These are phyloP conservation scores for Suhomyces bokatorum DNA, from an alignment of 1,139 yeast genomes.

Conservation along the genomic window DNA sequence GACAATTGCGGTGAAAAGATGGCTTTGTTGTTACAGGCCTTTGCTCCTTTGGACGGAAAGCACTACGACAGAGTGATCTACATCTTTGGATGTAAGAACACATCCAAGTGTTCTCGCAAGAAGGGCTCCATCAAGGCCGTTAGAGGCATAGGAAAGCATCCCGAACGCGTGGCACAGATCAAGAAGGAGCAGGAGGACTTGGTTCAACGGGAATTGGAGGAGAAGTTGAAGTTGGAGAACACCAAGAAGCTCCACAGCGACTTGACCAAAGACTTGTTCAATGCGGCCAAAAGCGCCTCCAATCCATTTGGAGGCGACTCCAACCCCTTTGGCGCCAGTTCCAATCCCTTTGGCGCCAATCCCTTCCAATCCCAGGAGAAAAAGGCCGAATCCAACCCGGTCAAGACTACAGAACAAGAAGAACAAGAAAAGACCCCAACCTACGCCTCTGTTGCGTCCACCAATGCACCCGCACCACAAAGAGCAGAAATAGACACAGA, in stretches of 20 bases:
- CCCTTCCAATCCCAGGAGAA: constrained; percentile 4
- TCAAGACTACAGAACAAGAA: constrained; percentile 2
- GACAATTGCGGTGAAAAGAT: constrained; percentile 59
- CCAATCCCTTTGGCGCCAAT: constrained; percentile 35
- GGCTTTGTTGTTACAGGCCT: constrained; percentile 76
- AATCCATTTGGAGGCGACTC: constrained; percentile 25
- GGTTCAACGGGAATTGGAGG: constrained; percentile 29
- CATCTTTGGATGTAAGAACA: constrained; percentile 69
- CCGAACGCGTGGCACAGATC: constrained; percentile 42
- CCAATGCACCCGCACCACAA: constrained; percentile 13
- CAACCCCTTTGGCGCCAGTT: constrained; percentile 13
- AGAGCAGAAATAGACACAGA: constrained; percentile 8
- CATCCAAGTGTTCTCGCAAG: constrained; percentile 59
- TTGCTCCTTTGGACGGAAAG: constrained; percentile 71
- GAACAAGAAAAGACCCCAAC: constrained; percentile 15
- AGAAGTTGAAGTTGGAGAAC: constrained; percentile 23
- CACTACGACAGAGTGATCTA: constrained; percentile 80
- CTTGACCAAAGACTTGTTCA: constrained; percentile 47
- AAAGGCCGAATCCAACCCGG: not conserved
- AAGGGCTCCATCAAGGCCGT: constrained; percentile 72
- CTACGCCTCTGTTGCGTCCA: constrained; percentile 28
- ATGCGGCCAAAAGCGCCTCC: constrained; percentile 16
- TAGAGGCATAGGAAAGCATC: constrained; percentile 70
- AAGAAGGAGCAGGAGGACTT: constrained; percentile 39
- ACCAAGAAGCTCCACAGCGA: constrained; percentile 35